Conservation (phyloP, 345 rosid species). For the sweet orange (Citrus sinensis) region DNA sequence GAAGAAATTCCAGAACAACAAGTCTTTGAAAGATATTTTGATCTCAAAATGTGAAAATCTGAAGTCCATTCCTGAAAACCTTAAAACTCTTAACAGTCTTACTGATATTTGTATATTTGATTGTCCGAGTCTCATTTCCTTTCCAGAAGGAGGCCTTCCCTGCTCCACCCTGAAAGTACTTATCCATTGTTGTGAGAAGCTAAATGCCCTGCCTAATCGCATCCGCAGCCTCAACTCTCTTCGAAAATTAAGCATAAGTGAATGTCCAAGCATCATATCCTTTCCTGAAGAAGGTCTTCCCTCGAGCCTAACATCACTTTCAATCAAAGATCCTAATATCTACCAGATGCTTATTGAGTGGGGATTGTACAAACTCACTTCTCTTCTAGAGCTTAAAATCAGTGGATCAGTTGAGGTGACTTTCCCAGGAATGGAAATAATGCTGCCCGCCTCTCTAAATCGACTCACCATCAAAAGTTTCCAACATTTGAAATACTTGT, state of each 20-base stretch:
- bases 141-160: background rate
- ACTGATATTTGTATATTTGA: background rate
- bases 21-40: background rate
- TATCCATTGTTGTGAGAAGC: constrained; percentile 1
- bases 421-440: constrained; percentile 6
- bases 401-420: constrained; percentile 14
- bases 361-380: constrained; percentile 16
- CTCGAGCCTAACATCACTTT: constrained; percentile 9
- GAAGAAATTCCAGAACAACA: background rate
- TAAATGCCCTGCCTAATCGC: background rate
- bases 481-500: constrained; percentile 12
- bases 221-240: constrained; percentile 7
- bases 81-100: constrained; percentile 16
- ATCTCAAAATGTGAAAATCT: constrained; percentile 8
- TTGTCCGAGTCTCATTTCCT: background rate
- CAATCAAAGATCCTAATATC: background rate
- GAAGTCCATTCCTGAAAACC: constrained; percentile 6
- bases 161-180: background rate
- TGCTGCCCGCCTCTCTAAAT: constrained; percentile 4
- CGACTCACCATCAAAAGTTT: constrained; percentile 3
- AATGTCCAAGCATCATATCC: constrained; percentile 10
- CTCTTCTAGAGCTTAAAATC: constrained; percentile 9
- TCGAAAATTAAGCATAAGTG: constrained; percentile 7
- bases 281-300: constrained; percentile 22
- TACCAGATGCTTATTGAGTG: constrained; percentile 8